Conservation (phyloP, 148 eudicot species). For the Fagopyrum esculentum region DNA sequence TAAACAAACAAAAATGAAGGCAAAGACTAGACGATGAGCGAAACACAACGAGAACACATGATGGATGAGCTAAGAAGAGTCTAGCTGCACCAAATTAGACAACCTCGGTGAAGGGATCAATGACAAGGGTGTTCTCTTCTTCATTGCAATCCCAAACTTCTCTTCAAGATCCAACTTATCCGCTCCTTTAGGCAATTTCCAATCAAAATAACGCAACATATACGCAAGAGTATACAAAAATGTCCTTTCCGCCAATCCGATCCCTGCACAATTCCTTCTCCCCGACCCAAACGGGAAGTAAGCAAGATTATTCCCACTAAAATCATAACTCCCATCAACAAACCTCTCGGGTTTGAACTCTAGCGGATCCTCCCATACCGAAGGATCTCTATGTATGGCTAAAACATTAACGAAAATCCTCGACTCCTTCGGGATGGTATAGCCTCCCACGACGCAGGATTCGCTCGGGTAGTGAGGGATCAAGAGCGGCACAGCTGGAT, state of each 20-base stretch:
- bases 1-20: too few species aligned
- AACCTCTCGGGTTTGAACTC: slow-evolving; percentile 64
- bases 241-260: slow-evolving; percentile 50
- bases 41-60: too few species aligned
- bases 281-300: slow-evolving; percentile 74
- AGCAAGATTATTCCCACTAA: slow-evolving; percentile 38
- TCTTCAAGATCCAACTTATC: not conserved
- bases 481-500: slow-evolving; percentile 39
- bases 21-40: too few species aligned
- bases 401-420: slow-evolving; percentile 51
- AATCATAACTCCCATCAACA: slow-evolving; percentile 33
- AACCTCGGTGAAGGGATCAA: slow-evolving; percentile 43
- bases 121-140: slow-evolving; percentile 38
- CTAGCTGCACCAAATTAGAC: not conserved
- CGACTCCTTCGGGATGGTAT: slow-evolving; percentile 49
- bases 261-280: slow-evolving; percentile 61
- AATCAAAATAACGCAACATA: not conserved
- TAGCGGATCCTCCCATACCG: slow-evolving; percentile 42
- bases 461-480: slow-evolving; percentile 47
- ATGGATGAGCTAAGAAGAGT: not conserved
- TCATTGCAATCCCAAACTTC: slow-evolving; percentile 43
- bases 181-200: not conserved
- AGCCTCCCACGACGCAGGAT: slow-evolving; percentile 32
- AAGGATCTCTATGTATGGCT: slow-evolving; percentile 61
- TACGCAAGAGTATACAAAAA: slow-evolving; percentile 19